A percentile compares a stretch with the other conserved stretches of the same genome.
Evolutionary conservation across 2,329 filamentous ascomycete species (phyloP).

Genomic region (Aureobasidium sp.): DNA sequence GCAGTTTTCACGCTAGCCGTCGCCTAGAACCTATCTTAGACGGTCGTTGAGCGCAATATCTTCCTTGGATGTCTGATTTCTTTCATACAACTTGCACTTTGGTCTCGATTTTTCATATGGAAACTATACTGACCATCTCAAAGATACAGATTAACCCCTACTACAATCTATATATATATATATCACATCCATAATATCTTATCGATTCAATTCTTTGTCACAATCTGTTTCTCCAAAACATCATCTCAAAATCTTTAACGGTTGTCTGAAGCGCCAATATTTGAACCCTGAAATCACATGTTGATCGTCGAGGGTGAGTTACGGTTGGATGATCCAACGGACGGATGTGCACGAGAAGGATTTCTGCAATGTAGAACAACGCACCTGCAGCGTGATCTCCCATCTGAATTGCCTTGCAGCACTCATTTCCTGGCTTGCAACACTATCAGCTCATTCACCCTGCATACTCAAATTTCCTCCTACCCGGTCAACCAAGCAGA

Average conservation of each 20-base stretch:
- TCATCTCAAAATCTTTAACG: neutral
- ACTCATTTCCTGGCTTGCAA: neutral
- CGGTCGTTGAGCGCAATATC: constrained; percentile 32
- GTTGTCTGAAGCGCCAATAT: neutral
- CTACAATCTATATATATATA: neutral
- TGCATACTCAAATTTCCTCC: neutral
- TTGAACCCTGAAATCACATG: neutral
- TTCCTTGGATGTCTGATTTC: constrained; percentile 36
- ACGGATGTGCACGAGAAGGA: neutral
- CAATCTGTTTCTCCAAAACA: neutral
- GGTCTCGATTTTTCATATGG: neutral
- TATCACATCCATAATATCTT: neutral
- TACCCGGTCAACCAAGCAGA: neutral
- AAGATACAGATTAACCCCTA: neutral
- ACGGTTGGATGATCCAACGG: neutral
- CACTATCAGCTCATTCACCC: neutral
- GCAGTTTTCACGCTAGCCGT: constrained; percentile 71
- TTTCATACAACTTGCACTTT: neutral
- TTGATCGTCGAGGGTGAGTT: neutral
- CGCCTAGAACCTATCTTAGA: constrained; percentile 34
- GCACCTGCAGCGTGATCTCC: neutral
- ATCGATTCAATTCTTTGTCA: neutral
- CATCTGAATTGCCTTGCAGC: neutral
- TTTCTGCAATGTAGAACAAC: neutral
- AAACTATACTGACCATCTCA: neutral